These are phyloP conservation scores for Solidago caesia DNA, from an alignment of 129 eudicot species.

Conservation along the genomic window DNA sequence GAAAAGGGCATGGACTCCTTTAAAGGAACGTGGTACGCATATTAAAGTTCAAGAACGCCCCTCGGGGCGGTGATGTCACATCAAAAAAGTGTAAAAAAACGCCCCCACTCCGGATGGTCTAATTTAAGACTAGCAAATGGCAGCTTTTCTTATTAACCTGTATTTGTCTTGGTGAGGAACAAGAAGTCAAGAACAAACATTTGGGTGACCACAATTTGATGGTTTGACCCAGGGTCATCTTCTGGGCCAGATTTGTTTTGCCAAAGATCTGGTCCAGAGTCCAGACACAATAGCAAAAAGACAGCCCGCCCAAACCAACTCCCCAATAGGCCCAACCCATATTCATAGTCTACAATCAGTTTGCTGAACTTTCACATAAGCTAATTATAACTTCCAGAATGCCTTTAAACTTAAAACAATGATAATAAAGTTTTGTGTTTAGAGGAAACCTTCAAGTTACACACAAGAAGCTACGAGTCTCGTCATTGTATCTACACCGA, in stretches of 20 bases:
- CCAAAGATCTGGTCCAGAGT: not conserved
- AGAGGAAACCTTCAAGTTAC: not conserved
- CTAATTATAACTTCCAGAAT: not conserved
- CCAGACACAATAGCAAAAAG: not conserved
- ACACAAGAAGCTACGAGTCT: not conserved
- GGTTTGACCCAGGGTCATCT: not conserved
- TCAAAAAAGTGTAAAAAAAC: no score
- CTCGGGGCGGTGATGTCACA: no score
- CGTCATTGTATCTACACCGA: constrained; percentile 6
- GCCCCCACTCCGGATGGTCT: no score
- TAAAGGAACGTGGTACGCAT: no score
- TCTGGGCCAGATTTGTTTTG: not conserved
- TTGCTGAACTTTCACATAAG: not conserved
- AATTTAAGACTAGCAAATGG: not conserved
- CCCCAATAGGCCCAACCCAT: not conserved
- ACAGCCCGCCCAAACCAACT: not conserved
- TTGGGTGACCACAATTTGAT: not conserved
- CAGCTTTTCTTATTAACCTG: not conserved
- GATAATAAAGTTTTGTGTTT: not conserved
- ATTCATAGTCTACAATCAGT: not conserved
- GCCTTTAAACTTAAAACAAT: not conserved
- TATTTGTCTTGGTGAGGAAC: not conserved
- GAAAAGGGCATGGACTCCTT: no score
- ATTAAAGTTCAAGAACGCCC: no score
- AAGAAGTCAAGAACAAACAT: not conserved